Evolutionary conservation across 106 monocot species (phyloP).

Genomic region (Acorus calamus): DNA sequence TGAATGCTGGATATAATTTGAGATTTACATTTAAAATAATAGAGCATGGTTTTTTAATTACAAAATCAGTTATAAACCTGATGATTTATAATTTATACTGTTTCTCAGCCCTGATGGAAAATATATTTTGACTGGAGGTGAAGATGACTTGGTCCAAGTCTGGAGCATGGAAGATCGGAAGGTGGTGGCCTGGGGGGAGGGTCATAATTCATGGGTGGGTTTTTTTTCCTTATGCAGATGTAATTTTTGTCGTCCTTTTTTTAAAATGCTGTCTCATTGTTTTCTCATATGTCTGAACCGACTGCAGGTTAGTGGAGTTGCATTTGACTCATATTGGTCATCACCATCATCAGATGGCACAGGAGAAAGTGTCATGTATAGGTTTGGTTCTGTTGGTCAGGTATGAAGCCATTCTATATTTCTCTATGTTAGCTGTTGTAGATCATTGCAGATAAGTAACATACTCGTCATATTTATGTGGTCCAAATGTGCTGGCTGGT

Average conservation of each 20-base stretch:
- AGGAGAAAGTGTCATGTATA: slow-evolving; percentile 72
- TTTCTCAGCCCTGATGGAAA: slow-evolving; percentile 73
- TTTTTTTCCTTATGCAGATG: not conserved
- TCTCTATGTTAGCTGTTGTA: not conserved
- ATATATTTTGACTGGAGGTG: slow-evolving; percentile 86
- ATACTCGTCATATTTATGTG: too few relatives aligned
- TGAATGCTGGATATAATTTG: too few relatives aligned
- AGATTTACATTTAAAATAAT: too few relatives aligned
- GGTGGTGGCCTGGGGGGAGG: slow-evolving; percentile 93
- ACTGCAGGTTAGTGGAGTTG: slow-evolving; percentile 86
- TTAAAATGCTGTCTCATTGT: not conserved
- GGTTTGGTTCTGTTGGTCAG: slow-evolving; percentile 95
- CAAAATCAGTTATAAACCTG: too few relatives aligned
- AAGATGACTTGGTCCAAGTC: slow-evolving; percentile 94
- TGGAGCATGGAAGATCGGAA: slow-evolving; percentile 90
- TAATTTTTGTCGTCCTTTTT: not conserved
- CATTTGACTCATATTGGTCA: slow-evolving; percentile 88
- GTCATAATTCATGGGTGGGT: slow-evolving; percentile 92
- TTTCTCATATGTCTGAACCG: slow-evolving; percentile 8
- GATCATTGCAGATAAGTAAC: too few relatives aligned
- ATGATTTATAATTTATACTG: not conserved
- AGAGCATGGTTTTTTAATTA: too few relatives aligned
- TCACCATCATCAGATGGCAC: slow-evolving; percentile 70
- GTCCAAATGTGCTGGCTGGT: too few relatives aligned
- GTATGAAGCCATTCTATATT: slow-evolving; percentile 23